Conservation (phyloP, 257 asterid genomes). For the Scutellaria barbata region DNA sequence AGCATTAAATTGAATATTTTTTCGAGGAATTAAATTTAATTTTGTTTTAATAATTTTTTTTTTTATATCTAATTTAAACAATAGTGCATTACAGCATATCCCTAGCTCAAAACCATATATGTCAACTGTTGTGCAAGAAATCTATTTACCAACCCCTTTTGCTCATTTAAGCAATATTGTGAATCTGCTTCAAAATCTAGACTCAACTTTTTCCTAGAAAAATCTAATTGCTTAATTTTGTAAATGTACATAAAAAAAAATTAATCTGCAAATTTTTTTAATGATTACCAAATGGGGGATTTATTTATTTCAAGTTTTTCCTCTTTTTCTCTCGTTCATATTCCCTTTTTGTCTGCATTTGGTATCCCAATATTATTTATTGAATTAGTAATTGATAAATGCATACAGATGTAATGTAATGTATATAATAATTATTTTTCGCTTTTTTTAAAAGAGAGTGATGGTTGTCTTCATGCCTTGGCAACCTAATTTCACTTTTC, state of each 20-base stretch:
- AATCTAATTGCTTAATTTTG: too few species aligned
- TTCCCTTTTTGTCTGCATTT: conserved; percentile 54
- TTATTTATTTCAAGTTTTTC: conserved; percentile 22
- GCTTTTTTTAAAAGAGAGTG: conserved; percentile 44
- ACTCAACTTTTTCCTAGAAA: not conserved
- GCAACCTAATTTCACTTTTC: conserved; percentile 98
- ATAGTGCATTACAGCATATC: too few species aligned
- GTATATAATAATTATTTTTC: conserved; percentile 39
- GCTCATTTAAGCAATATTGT: too few species aligned
- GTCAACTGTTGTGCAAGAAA: not conserved
- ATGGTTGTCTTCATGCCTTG: conserved; percentile 82
- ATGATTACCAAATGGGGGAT: conserved; percentile 26
- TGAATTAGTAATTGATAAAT: conserved; percentile 36
- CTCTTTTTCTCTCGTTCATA: conserved; percentile 35
- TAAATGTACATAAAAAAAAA: not conserved
- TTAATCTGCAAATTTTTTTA: conserved; percentile 8
- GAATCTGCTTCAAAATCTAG: not conserved
- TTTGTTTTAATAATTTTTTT: too few species aligned
- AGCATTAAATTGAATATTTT: too few species aligned
- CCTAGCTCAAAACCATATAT: too few species aligned
- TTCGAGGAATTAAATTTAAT: too few species aligned
- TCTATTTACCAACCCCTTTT: not conserved
- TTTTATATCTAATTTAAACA: too few species aligned
- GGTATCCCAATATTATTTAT: conserved; percentile 35
- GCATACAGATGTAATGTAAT: conserved; percentile 41